Evolutionary conservation across 805 yeast genomes (phyloP).

Genomic region (Wickerhamiella alocasiicola): DNA sequence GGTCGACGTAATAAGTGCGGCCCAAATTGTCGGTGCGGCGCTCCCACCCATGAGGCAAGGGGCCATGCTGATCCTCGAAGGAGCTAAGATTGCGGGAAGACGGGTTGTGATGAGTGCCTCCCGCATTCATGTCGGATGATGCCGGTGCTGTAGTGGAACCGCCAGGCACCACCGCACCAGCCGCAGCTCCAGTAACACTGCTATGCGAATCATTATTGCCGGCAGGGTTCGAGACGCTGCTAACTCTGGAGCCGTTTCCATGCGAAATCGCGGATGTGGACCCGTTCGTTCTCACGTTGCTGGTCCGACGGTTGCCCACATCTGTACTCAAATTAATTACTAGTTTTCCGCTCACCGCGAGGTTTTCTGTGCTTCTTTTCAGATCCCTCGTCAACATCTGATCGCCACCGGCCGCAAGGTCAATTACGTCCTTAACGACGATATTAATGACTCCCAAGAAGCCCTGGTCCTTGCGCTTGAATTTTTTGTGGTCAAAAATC

Average conservation of each 20-base stretch:
- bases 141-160: background rate
- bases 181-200: too few relatives aligned
- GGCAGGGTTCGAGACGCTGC: background rate
- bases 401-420: conserved; percentile 32
- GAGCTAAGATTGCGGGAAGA: conserved; percentile 62
- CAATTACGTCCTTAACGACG: conserved; percentile 78
- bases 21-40: conserved; percentile 96
- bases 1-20: conserved; percentile 95
- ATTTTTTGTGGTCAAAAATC: conserved; percentile 93
- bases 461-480: conserved; percentile 97
- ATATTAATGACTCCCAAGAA: conserved; percentile 92
- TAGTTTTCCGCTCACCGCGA: conserved; percentile 87
- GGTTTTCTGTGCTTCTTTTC: conserved; percentile 69
- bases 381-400: conserved; percentile 89
- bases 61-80: conserved; percentile 92
- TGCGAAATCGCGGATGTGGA: conserved; percentile 10
- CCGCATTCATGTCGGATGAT: conserved; percentile 4
- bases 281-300: conserved; percentile 21
- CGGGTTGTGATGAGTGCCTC: conserved; percentile 19
- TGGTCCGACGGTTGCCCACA: conserved; percentile 17
- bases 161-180: conserved; percentile 9
- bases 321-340: conserved; percentile 39
- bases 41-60: conserved; percentile 98
- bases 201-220: conserved; percentile 4
- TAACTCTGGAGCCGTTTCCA: background rate